These are phyloP conservation scores for Dalbergia oliveri DNA, from an alignment of 306 rosid species.

Conservation along the genomic window DNA sequence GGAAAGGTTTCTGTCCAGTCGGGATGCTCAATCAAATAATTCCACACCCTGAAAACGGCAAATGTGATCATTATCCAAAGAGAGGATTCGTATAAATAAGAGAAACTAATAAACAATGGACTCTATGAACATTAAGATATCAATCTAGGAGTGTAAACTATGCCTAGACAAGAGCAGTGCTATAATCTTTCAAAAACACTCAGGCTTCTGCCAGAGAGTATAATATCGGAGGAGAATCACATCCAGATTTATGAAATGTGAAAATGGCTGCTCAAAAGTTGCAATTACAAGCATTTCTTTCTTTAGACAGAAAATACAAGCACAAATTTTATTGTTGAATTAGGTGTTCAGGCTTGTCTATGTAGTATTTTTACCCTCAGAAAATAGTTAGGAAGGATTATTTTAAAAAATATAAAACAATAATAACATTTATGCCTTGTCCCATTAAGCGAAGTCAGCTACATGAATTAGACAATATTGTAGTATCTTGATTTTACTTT, in stretches of 20 bases:
- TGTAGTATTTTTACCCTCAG: neutral
- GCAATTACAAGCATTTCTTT: conserved; percentile 11
- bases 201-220: neutral
- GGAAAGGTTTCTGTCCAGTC: conserved; percentile 82
- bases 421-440: too few relatives aligned
- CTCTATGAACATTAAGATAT: neutral
- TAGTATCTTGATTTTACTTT: too few relatives aligned
- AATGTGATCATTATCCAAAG: conserved; percentile 5
- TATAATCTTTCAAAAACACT: neutral
- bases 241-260: conserved; percentile 13
- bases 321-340: neutral
- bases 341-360: neutral
- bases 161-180: neutral
- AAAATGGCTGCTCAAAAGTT: neutral
- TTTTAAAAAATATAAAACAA: neutral
- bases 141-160: neutral
- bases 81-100: neutral
- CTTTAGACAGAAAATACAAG: too few relatives aligned
- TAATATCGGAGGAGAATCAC: conserved; percentile 20
- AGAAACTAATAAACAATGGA: conserved; percentile 22
- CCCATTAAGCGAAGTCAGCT: too few relatives aligned
- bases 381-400: neutral
- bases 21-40: conserved; percentile 75
- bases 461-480: too few relatives aligned
- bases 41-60: conserved; percentile 64